These are phyloP conservation scores for Gentiana macrophylla DNA, from an alignment of 257 asterid genomes.

Conservation along the genomic window DNA sequence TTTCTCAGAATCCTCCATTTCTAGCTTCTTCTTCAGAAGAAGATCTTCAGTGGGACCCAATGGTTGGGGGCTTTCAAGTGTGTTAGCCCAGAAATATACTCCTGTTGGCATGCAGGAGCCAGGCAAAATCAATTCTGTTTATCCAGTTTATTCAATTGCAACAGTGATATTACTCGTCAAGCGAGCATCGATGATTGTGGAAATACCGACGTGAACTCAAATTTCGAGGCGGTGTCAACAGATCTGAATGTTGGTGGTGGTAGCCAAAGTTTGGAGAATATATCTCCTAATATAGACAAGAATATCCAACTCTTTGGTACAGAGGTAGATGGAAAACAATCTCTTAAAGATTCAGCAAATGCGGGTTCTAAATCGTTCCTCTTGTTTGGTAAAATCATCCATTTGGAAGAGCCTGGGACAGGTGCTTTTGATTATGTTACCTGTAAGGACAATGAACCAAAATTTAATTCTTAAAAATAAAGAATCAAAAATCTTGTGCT, in stretches of 20 bases:
- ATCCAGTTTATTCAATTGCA: conserved; percentile 11
- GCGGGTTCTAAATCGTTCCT: conserved; percentile 19
- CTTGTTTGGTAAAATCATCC: conserved; percentile 43
- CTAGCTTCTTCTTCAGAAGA: conserved; percentile 11
- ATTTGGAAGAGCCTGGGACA: conserved; percentile 8
- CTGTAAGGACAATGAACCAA: conserved; percentile 5
- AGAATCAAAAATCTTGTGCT: conserved; percentile 1
- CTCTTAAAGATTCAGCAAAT: conserved; percentile 7
- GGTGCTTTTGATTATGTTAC: conserved; percentile 7
- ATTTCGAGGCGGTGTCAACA: conserved; percentile 18
- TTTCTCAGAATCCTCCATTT: conserved; percentile 10
- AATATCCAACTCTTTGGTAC: conserved; percentile 18
- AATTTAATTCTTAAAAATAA: conserved; percentile 9
- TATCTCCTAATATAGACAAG: conserved; percentile 23
- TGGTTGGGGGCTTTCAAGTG: conserved; percentile 12
- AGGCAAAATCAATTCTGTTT: conserved; percentile 27
- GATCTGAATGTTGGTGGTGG: conserved; percentile 21
- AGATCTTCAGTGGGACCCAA: not conserved
- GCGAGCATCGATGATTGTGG: conserved; percentile 6
- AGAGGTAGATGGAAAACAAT: conserved; percentile 13
- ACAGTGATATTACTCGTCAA: conserved; percentile 7
- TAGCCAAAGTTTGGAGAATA: conserved; percentile 16
- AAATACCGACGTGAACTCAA: conserved; percentile 3
- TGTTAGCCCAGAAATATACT: conserved; percentile 11
- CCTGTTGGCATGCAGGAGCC: conserved; percentile 56